These are phyloP conservation scores for Neofusicoccum sp. DNA, from an alignment of 2,329 filamentous ascomycete genomes.

Conservation along the genomic window DNA sequence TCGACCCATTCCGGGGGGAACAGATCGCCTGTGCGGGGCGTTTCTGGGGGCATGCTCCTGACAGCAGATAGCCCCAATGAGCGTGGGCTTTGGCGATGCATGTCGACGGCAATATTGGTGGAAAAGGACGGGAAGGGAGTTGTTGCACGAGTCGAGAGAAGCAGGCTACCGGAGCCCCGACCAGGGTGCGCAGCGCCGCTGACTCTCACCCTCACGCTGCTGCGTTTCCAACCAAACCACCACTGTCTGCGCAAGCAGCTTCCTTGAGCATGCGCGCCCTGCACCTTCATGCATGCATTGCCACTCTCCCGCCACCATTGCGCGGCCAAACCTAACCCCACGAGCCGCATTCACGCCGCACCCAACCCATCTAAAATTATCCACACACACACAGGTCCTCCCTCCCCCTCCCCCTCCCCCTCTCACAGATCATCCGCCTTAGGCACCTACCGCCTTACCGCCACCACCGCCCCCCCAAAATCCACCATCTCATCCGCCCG, in stretches of 20 bases:
- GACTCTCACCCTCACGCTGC: not conserved
- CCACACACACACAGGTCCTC: not conserved
- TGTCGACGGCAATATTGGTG: not conserved
- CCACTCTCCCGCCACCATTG: not conserved
- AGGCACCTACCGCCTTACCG: not conserved
- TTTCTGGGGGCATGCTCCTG: not conserved
- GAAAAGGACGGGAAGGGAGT: not conserved
- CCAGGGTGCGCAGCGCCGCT: not conserved
- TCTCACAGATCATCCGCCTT: not conserved
- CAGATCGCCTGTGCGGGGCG: not conserved
- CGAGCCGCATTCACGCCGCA: not conserved
- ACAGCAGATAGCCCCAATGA: not conserved
- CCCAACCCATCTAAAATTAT: not conserved
- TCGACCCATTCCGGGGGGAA: not conserved
- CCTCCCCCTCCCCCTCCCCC: not conserved
- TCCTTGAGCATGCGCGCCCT: not conserved
- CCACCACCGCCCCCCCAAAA: slow-evolving; percentile 51
- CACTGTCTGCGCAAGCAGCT: not conserved
- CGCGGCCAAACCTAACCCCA: not conserved
- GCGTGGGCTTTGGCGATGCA: not conserved
- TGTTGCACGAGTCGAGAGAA: not conserved
- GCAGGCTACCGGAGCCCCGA: not conserved
- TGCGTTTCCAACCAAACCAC: not conserved
- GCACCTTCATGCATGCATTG: not conserved
- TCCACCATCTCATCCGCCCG: slow-evolving; percentile 59